These are phyloP conservation scores for Suillus cothurnatus DNA, from an alignment of 768 basidiomycete genomes.

Conservation along the genomic window DNA sequence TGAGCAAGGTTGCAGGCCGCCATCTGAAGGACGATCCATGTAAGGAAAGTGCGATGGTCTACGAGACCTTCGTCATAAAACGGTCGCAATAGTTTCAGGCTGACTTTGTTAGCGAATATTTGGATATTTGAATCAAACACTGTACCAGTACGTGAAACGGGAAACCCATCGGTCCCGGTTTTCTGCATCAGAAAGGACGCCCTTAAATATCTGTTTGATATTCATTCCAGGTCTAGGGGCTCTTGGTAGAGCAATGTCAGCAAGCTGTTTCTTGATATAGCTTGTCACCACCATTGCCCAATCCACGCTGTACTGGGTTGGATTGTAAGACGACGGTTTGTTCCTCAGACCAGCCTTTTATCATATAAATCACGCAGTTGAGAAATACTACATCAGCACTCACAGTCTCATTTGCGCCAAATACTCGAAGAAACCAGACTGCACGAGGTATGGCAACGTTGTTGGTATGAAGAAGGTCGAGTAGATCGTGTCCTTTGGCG, in stretches of 20 bases:
- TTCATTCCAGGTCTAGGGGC: conserved; percentile 75
- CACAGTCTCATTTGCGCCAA: conserved; percentile 88
- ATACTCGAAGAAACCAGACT: conserved; percentile 85
- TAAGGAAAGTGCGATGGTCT: conserved; percentile 73
- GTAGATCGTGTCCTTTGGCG: conserved; percentile 80
- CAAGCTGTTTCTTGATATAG: conserved; percentile 82
- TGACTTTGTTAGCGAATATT: conserved; percentile 29
- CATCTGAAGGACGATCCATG: conserved; percentile 82
- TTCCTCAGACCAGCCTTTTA: conserved; percentile 71
- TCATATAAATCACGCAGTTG: conserved; percentile 5
- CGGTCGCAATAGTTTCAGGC: conserved; percentile 69
- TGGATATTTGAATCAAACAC: neutral
- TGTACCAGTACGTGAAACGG: conserved; percentile 76
- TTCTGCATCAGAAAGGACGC: conserved; percentile 72
- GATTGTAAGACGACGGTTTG: conserved; percentile 79
- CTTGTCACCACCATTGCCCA: conserved; percentile 83
- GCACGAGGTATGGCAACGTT: conserved; percentile 80
- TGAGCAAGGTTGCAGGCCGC: conserved; percentile 79
- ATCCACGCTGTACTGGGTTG: conserved; percentile 81
- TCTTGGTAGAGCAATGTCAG: conserved; percentile 77
- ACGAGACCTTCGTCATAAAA: conserved; percentile 84
- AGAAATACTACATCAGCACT: conserved; percentile 14
- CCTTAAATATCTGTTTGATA: conserved; percentile 84
- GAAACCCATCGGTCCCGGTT: conserved; percentile 76
- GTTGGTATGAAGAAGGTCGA: conserved; percentile 77